Base-by-base conservation (phyloP, 352 stramenopile species). In the Phytophthora ramorum region DNA sequence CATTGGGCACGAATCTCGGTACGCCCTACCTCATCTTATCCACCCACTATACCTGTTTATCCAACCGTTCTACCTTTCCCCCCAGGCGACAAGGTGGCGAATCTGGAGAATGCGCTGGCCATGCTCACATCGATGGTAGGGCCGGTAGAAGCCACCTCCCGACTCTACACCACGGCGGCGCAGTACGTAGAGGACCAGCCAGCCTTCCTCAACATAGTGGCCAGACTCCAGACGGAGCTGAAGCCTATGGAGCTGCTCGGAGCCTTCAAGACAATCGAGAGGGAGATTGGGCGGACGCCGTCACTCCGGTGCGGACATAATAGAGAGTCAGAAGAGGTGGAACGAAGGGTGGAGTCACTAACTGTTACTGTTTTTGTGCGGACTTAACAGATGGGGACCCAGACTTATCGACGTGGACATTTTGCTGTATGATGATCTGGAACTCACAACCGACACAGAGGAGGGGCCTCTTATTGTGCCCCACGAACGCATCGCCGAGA, bases 171-270 rank as follows among this genome's bases (percentile, higher is more conserved):
- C 65, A 99, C 96, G 9, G 78, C 81, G 26, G 91, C 97, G 17
- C 97, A 98, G 78, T 98, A 99, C 73, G 90, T 99, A 26, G 91
- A 89, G 17, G 89, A 99, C 77, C 97, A 99, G 71, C 91, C 93
- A n/a, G 47, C 70, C 10, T 99, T 99, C 77, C 76, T 98, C 40
- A 99, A 99, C 72, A 86, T 96, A 17, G 95, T 95, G 6, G 77
- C 98, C 9, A 73, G 91, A 52, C 58, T 99, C 16, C 75, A 90
- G 59, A 99, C 95, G 12, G 59, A 70, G 22, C 72, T 98, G 6
- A 54, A 74, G 1, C 93, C 95, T 12, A 45, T 65, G 5, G 71
- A 96, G 48, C 66, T 99, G 54, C 71, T 99, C 1, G 71, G 79
- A 35, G 72, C 69, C 20, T 93, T 93, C 38, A 99, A 98, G 71